Evolutionary conservation across 805 yeast species (phyloP).

Genomic region (Tetrapisispora taiwanensis): DNA sequence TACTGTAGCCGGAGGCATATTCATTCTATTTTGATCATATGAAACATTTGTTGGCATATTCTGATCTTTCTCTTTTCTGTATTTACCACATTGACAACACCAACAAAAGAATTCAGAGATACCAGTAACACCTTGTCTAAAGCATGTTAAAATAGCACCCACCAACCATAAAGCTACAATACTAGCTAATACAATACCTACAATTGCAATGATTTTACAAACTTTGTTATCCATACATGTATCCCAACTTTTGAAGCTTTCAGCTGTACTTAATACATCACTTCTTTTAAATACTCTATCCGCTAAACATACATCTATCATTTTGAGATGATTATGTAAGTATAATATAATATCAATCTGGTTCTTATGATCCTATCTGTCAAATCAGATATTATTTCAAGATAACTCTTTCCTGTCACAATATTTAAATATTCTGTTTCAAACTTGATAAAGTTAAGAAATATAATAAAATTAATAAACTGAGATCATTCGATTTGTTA

Average conservation of each 20-base stretch:
- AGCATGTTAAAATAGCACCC: conserved; percentile 44
- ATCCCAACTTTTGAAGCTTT: conserved; percentile 57
- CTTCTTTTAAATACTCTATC: conserved; percentile 2
- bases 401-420: too few relatives aligned
- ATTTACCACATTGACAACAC: conserved; percentile 32
- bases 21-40: conserved; percentile 2
- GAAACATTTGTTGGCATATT: conserved; percentile 10
- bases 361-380: too few relatives aligned
- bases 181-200: conserved; percentile 52
- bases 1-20: conserved; percentile 18
- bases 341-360: too few relatives aligned
- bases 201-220: conserved; percentile 70
- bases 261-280: conserved; percentile 27
- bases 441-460: too few relatives aligned
- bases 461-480: too few relatives aligned
- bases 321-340: background rate
- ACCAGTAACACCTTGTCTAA: conserved; percentile 47
- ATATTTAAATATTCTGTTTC: too few relatives aligned
- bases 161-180: conserved; percentile 48
- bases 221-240: conserved; percentile 69
- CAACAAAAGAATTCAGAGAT: conserved; percentile 43
- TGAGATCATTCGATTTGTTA: too few relatives aligned
- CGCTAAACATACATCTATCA: background rate
- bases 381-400: too few relatives aligned
- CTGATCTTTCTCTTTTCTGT: conserved; percentile 1